phyloP scores from a whole-genome alignment of 1,139 yeast species.

The Martiniozyma asiatica region DNA sequence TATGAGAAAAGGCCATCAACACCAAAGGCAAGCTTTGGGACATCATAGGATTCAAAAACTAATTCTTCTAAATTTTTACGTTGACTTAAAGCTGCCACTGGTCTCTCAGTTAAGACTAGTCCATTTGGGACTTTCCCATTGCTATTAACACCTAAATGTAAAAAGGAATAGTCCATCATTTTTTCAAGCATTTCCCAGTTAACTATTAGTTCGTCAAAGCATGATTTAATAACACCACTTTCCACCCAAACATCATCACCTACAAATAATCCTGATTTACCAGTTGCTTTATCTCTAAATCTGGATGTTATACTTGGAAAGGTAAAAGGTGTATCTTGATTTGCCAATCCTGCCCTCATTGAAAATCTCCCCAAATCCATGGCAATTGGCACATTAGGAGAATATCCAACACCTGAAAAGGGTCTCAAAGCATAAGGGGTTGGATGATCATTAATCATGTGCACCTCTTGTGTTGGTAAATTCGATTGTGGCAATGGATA shows the following conservation, averaged over 20 bases:
- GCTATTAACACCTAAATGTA: slow-evolving; percentile 61
- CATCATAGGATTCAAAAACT: slow-evolving; percentile 68
- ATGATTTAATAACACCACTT: slow-evolving; percentile 54
- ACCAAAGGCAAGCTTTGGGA: slow-evolving; percentile 69
- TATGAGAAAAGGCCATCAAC: slow-evolving; percentile 72
- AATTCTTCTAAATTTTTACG: slow-evolving; percentile 67
- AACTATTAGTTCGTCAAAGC: slow-evolving; percentile 73
- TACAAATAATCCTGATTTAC: slow-evolving; percentile 52
- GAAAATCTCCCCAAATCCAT: slow-evolving; percentile 66
- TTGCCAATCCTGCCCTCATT: slow-evolving; percentile 59
- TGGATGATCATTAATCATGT: slow-evolving; percentile 27
- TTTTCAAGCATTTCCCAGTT: slow-evolving; percentile 90
- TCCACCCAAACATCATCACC: slow-evolving; percentile 80
- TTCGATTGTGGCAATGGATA: slow-evolving; percentile 4
- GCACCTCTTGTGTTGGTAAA: slow-evolving; percentile 38
- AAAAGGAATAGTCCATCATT: slow-evolving; percentile 72
- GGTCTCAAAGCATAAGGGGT: too few relatives aligned
- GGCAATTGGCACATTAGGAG: slow-evolving; percentile 59
- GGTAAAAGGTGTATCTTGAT: slow-evolving; percentile 38
- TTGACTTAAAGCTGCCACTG: slow-evolving; percentile 61
- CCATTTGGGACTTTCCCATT: slow-evolving; percentile 60
- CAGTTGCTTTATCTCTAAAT: slow-evolving; percentile 66
- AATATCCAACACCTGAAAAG: slow-evolving; percentile 40
- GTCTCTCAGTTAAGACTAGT: slow-evolving; percentile 65
- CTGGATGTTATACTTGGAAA: slow-evolving; percentile 65